Base-by-base conservation (phyloP, 1,284 basidiomycete genomes). In the Apiotrichum laibachii region DNA sequence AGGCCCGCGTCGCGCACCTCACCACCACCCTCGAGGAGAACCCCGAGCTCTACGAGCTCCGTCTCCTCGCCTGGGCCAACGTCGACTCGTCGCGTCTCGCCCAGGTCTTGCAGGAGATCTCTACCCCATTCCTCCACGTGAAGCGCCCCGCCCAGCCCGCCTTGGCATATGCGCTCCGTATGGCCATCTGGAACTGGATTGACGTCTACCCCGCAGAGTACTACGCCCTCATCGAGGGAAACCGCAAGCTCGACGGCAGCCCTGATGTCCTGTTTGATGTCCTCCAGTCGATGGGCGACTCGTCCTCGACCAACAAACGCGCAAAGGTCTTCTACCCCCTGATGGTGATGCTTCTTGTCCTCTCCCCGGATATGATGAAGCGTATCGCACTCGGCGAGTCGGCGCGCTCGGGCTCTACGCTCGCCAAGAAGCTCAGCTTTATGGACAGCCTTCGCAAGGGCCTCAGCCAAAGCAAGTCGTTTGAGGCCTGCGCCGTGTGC, bases 111-210 rank as follows among this genome's bases (percentile, higher is more conserved):
- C 71, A 73, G 46, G 93, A 96, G 70, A 76, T 96, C 9, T 89
- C 88, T 0, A 88, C 88, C 1, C 81, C 92, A 3, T 85, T 96
- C 49, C 84, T 94, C 18, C 90, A 89, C 71, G 88, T 96, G 83
- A 86, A 86, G 67, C 83, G 83, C 45, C 86, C 88, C 40, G 85
- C 87, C 0, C 90, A 92, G 67, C 78, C 84, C 5, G 85, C 88
- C 0, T 82, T 93, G 37, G 86, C 90, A 0, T 80, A 85, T 8
- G 86, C 88, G 19, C 81, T 97, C 37, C 85, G 91, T 16, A 83
- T 85, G 39, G 90, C 90, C 0, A 82, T 96, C 34, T 95, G 92
- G 92, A 90, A 90, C 61, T 97, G 92, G 92, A 88, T 96, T 51
- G 87, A 90, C 50, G 82, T 86, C 16, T 89, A 88, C 70, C 89